phyloP scores from a whole-genome alignment of 495 filamentous ascomycete species.

The Tuber indicum region DNA sequence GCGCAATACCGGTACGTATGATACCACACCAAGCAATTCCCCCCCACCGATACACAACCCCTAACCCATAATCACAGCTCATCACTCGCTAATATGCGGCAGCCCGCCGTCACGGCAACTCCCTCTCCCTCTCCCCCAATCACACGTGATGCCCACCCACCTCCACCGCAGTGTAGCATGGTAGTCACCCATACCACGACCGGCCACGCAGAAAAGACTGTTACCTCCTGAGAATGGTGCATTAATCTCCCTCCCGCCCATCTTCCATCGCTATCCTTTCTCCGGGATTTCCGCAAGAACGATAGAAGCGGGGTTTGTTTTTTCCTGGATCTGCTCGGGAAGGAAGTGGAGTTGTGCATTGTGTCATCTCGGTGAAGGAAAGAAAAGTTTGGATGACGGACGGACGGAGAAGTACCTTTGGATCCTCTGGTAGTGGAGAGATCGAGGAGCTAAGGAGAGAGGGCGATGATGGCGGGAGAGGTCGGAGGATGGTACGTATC shows the following conservation, averaged over 20 bases:
- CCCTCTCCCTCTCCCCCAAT: not conserved
- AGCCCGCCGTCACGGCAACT: not conserved
- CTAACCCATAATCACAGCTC: not conserved
- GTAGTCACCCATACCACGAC: not conserved
- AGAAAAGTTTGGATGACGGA: not conserved
- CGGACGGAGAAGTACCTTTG: not conserved
- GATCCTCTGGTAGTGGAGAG: not conserved
- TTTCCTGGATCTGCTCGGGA: not conserved
- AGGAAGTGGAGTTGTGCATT: not conserved
- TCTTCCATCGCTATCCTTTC: not conserved
- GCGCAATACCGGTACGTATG: not conserved
- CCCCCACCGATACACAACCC: not conserved
- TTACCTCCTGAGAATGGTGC: not conserved
- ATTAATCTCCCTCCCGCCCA: not conserved
- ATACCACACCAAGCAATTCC: not conserved
- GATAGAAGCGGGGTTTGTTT: not conserved
- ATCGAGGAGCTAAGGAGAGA: not conserved
- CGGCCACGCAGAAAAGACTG: not conserved
- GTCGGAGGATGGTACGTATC: not conserved
- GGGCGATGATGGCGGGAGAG: not conserved
- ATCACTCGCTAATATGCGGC: not conserved
- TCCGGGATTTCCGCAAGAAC: not conserved
- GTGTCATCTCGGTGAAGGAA: not conserved
- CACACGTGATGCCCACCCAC: not conserved
- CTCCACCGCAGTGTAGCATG: not conserved